Evolutionary conservation across 1,284 basidiomycete species (phyloP).

Genomic region (Mycosarcoma maydis): DNA sequence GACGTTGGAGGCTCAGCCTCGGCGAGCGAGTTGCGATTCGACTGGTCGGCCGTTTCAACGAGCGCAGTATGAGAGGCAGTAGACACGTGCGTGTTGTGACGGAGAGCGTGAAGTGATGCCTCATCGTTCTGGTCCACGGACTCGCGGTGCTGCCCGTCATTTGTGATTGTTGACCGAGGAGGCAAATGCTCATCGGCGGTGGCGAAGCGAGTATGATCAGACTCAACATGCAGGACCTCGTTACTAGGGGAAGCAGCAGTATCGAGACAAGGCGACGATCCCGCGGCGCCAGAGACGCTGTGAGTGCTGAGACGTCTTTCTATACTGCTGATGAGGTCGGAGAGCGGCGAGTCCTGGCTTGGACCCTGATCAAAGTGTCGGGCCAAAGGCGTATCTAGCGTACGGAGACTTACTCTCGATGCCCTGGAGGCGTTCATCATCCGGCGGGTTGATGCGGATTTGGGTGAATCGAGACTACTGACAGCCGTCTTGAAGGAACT

Average conservation of each 20-base stretch:
- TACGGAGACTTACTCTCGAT: conserved; percentile 33
- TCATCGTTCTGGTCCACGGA: conserved; percentile 23
- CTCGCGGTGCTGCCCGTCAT: conserved; percentile 6
- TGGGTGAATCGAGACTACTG: conserved; percentile 34
- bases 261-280: conserved; percentile 27
- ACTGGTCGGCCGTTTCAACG: conserved; percentile 20
- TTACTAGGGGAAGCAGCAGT: conserved; percentile 36
- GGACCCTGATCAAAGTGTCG: conserved; percentile 40
- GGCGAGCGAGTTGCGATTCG: conserved; percentile 13
- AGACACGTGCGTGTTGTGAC: conserved; percentile 15
- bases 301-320: conserved; percentile 32
- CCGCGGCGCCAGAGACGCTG: conserved; percentile 20
- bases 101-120: conserved; percentile 20
- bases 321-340: conserved; percentile 43
- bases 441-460: conserved; percentile 14
- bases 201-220: conserved; percentile 2
- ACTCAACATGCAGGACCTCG: conserved; percentile 18
- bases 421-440: conserved; percentile 14
- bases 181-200: conserved; percentile 22
- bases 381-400: conserved; percentile 32
- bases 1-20: not conserved
- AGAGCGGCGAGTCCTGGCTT: conserved; percentile 36
- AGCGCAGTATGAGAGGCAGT: conserved; percentile 30
- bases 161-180: conserved; percentile 10
- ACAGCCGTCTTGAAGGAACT: conserved; percentile 40